Base-by-base conservation (phyloP, 768 basidiomycete genomes). In the Phaffia tasmanica region DNA sequence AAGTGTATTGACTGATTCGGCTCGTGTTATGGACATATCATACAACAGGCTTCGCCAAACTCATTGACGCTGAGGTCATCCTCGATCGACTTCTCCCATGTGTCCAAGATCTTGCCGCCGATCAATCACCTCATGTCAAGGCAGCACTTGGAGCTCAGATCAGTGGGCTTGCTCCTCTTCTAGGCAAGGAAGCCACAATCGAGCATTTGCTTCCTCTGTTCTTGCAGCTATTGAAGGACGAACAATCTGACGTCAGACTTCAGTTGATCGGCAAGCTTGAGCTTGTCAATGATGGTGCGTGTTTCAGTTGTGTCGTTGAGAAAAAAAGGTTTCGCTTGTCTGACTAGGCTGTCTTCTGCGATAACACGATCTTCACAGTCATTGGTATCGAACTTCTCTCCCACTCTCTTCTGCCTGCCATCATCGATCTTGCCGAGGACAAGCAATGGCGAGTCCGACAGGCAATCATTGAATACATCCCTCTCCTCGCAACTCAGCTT, bases 371-470 rank as follows among this genome's bases (percentile, higher is more conserved):
- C 18, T 64, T 46, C 66, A 1, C 70, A 93, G 95, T 98, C n/a
- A 98, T 99, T 71, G 95, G 95, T 56, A 95, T 98, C 73, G 90
- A 97, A 69, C 81, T 91, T 35, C 79, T 99, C 61, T 90, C 91
- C 0, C 91, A 93, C 71, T 93, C 89, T 5, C 86, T 99, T 48
- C 83, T 99, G 35, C 95, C 95, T 11, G 95, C 95, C 48, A 98
- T 99, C 71, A 88, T 98, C 70, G 89, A 98, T 75, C 81, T 99
- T 46, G 95, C 95, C 9, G 94, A 98, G 77, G 95, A 99, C 80
- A 99, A 98, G 76, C 95, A 95, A 69, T 99, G 95, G 95, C 87
- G 95, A 32, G 94, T 99, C 23, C 87, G 95, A 72, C 95, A 99
- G 77, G 95, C 95, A 9, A 98, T 99, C 79, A 99, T 99, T 77